Percentiles rank a stretch among this genome's conserved stretches.
These are phyloP conservation scores for Cladosporium oxysporum DNA, from an alignment of 2,329 filamentous ascomycete genomes.

Conservation along the genomic window DNA sequence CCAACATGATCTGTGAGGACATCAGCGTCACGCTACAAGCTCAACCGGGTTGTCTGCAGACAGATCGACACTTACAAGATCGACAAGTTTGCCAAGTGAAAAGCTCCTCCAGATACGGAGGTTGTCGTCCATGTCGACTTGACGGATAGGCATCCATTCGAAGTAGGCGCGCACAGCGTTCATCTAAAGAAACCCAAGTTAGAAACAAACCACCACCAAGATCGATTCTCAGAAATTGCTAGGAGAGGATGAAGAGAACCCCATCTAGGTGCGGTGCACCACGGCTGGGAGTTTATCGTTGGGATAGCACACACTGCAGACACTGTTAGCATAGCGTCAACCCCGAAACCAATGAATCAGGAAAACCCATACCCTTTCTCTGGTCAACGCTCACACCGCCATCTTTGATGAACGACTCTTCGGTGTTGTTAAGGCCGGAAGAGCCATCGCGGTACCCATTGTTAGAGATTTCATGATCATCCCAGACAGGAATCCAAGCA, in stretches of 20 bases:
- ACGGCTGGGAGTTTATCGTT: neutral
- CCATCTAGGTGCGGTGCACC: neutral
- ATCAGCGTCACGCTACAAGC: neutral
- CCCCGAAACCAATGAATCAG: neutral
- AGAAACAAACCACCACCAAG: neutral
- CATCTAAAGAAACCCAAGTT: slow-evolving; percentile 32
- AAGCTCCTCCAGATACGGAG: slow-evolving; percentile 47
- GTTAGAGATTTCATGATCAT: slow-evolving; percentile 43
- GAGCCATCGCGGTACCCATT: slow-evolving; percentile 46
- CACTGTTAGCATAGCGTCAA: neutral
- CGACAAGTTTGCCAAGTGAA: slow-evolving; percentile 44
- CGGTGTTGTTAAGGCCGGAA: slow-evolving; percentile 46
- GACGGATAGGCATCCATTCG: slow-evolving; percentile 47
- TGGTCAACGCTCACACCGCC: slow-evolving; percentile 46
- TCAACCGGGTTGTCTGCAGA: neutral
- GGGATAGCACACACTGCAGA: neutral
- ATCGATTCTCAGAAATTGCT: neutral
- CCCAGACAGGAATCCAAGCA: slow-evolving; percentile 47
- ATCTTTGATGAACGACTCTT: slow-evolving; percentile 42
- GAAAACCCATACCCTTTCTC: slow-evolving; percentile 34
- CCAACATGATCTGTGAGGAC: slow-evolving; percentile 40
- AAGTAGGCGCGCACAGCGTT: slow-evolving; percentile 47
- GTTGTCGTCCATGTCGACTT: slow-evolving; percentile 48
- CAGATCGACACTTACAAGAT: slow-evolving; percentile 29
- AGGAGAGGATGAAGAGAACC: neutral